Conservation (phyloP, 306 rosid species). For the Medicago arabica region DNA sequence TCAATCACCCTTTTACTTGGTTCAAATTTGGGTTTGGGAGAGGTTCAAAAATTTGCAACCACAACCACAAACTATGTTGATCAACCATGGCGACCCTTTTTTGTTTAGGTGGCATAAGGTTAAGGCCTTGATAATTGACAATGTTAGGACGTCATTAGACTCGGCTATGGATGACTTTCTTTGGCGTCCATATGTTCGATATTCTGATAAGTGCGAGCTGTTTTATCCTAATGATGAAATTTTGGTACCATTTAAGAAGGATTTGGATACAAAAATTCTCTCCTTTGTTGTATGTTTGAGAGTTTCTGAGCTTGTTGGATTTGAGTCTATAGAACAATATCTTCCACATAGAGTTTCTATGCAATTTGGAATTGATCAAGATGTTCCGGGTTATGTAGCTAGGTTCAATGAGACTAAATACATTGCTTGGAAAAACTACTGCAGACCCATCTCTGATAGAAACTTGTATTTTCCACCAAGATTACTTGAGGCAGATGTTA, state of each 20-base stretch:
- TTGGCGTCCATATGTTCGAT: neutral
- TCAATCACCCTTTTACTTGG: constrained; percentile 50
- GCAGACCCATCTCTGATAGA: neutral
- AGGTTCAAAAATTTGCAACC: constrained; percentile 46
- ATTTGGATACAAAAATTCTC: constrained; percentile 35
- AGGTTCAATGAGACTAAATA: neutral
- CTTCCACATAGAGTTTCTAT: neutral
- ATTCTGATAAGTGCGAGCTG: neutral
- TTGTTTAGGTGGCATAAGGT: neutral
- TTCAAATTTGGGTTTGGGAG: constrained; percentile 66
- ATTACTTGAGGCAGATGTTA: neutral
- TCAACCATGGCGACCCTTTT: neutral
- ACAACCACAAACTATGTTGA: neutral
- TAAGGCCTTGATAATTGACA: neutral
- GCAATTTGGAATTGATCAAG: constrained; percentile 54
- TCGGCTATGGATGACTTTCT: neutral
- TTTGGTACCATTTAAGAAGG: constrained; percentile 22
- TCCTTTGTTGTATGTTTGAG: constrained; percentile 51
- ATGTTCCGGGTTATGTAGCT: constrained; percentile 50
- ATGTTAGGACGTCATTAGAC: neutral
- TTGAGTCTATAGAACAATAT: neutral
- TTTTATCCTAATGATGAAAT: constrained; percentile 43
- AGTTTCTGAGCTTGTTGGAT: constrained; percentile 49
- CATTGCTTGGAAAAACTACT: neutral
- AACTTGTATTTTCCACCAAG: neutral